A percentile compares a stretch with the other conserved stretches of the same genome.
phyloP scores from a whole-genome alignment of 495 filamentous ascomycete genomes.

The Bacidia rubella region DNA sequence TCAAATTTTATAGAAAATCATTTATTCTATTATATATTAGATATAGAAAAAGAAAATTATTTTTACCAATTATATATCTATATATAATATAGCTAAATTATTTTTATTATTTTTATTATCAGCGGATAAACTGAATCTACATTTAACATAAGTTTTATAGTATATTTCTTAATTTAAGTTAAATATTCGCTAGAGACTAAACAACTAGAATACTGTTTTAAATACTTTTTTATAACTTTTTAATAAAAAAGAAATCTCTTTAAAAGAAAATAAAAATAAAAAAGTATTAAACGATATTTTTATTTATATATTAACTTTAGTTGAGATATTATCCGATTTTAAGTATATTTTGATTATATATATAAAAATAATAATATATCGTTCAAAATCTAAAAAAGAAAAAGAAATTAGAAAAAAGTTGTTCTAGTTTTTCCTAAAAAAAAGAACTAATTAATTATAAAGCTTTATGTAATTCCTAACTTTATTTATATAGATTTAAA shows the following conservation, averaged over 20 bases:
- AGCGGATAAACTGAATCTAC: neutral
- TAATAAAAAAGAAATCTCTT: neutral
- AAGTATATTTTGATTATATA: neutral
- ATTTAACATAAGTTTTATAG: neutral
- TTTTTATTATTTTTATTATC: neutral
- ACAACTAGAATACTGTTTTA: neutral
- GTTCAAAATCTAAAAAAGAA: neutral
- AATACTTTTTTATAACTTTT: neutral
- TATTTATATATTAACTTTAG: neutral
- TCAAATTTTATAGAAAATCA: neutral
- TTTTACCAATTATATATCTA: neutral
- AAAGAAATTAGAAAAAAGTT: neutral
- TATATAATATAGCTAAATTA: neutral
- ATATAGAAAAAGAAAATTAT: neutral
- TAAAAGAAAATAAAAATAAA: neutral
- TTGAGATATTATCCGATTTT: neutral
- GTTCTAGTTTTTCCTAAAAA: neutral
- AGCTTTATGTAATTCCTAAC: neutral
- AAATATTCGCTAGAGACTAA: neutral
- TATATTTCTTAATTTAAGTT: slow-evolving; percentile 1
- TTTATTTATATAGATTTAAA: neutral
- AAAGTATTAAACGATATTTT: neutral
- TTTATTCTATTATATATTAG: neutral
- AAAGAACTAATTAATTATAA: neutral
- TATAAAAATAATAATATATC: neutral